These are phyloP conservation scores for Lithohypha guttulata DNA, from an alignment of 2,329 filamentous ascomycete species.

Conservation along the genomic window DNA sequence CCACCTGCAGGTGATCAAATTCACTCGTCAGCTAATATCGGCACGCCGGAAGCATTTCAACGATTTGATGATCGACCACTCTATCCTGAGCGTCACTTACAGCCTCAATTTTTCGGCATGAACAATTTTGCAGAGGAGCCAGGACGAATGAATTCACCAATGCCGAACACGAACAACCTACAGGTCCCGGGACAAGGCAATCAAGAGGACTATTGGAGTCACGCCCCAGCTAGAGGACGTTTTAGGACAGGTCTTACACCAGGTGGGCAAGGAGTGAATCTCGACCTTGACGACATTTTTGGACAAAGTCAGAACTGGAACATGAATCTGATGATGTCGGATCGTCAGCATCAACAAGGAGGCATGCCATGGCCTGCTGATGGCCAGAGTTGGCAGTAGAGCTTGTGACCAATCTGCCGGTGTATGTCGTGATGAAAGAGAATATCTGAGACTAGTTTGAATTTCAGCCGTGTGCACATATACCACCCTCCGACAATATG, in stretches of 20 bases:
- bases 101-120: not conserved
- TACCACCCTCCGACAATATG: no score
- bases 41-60: not conserved
- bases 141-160: not conserved
- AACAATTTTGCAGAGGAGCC: slow-evolving; percentile 1
- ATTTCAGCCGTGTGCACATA: no score
- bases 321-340: not conserved
- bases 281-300: slow-evolving; percentile 17
- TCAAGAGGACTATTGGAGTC: slow-evolving; percentile 17
- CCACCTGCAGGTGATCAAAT: not conserved
- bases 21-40: not conserved
- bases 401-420: no score
- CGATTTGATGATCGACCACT: not conserved
- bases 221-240: slow-evolving; percentile 7
- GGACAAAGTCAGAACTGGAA: slow-evolving; percentile 12
- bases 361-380: not conserved
- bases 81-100: not conserved
- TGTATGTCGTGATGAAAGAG: no score
- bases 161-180: not conserved
- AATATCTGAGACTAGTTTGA: no score
- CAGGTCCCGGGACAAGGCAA: not conserved
- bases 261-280: slow-evolving; percentile 3
- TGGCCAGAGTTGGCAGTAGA: not conserved
- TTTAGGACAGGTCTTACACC: slow-evolving; percentile 12
- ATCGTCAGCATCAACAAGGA: slow-evolving; percentile 1